Base-by-base conservation (phyloP, 2,329 filamentous ascomycete species). In the Fusarium bactridioides region DNA sequence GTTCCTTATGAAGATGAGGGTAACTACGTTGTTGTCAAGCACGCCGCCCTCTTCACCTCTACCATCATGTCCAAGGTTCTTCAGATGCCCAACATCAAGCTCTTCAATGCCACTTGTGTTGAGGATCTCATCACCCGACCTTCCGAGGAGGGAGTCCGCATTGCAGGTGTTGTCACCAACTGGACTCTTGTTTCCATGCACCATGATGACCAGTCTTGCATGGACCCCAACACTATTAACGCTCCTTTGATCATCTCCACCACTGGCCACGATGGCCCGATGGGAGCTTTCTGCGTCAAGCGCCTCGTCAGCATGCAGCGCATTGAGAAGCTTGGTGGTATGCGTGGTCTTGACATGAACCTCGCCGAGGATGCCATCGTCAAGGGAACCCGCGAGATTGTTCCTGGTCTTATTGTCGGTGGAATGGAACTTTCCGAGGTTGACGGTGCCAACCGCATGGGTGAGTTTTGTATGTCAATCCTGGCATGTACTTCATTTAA, bases 181-280 rank as follows among this genome's bases (percentile, higher is more conserved):
- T 98, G 94, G 94, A 97, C 94, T 3, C 88, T 97, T 31, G 94
- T 97, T 54, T 90, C 91, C 47, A 93, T 95, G 87, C 92, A 95
- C 82, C 93, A 95, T 82, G 92, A 94, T 80, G 93, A 95, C 81
- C 94, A 97, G 85, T 93, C 90, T 69, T 97, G 94, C 91, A 97
- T 97, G 94, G 95, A 97, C 82, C 94, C 94, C 75, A 97, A 96
- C 89, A 97, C 94, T 78, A 97, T 97, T 88, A 97, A 97, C 80
- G 94, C 94, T 1, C 94, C 94, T 3, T 83, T 97, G 66, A 86
- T 97, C 79, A 93, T 98, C 84, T 94, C 91, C 64, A 97, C 94
- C 29, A 97, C 94, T 1, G 95, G 94, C 56, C 94, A 98, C 78
- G 94, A 98, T 74, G 95, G 89, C 1, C 94, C 94, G 21, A 97